Base-by-base conservation (phyloP, 2,329 filamentous ascomycete genomes). In the Ascochyta rabiei region DNA sequence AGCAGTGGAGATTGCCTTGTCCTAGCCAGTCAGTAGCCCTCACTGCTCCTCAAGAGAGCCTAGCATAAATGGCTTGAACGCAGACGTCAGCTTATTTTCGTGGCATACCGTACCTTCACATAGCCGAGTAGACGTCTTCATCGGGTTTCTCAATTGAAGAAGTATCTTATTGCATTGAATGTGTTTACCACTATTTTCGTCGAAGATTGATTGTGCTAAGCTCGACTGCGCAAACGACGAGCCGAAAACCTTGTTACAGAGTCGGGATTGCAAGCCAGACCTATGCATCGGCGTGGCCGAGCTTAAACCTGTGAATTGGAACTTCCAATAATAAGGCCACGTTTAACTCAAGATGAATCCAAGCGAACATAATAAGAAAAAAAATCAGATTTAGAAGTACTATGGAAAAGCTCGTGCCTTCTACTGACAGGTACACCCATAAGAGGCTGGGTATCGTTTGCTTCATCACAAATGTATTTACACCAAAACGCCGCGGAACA, bases 381-480 rank as follows among this genome's bases (percentile, higher is more conserved):
- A 21, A 9, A 26, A 24, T n/a, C 13, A 44, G 18, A 40, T 45
- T 35, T 46, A 37, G 18, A 35, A 13, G 15, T 45, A 35, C 41
- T 47, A 50, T 33, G 12, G 33, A 31, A 55, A 55, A 12, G n/a
- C 15, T 37, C 13, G 5, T 38, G 24, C 6, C 31, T 6, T 39
- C 44, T 28, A 13, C 50, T 44, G 34, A 34, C 19, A 42, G 24
- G 35, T 37, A 15, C 12, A 42, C 41, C 46, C 42, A 42, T 38
- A 18, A 55, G 31, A 46, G 41, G 52, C 28, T 42, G 35, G 47
- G 41, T 50, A 39, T 47, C n/a, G 13, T 38, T 33, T 46, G 37
- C 37, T 47, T 15, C 9, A n/a, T 13, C 12, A 15, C 7, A 30
- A 13, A 50, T 28, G 18, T 9, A 31, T 21, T 21, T 13, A 5